Conservation (phyloP, 306 rosid species). For the Begonia peltatifolia region DNA sequence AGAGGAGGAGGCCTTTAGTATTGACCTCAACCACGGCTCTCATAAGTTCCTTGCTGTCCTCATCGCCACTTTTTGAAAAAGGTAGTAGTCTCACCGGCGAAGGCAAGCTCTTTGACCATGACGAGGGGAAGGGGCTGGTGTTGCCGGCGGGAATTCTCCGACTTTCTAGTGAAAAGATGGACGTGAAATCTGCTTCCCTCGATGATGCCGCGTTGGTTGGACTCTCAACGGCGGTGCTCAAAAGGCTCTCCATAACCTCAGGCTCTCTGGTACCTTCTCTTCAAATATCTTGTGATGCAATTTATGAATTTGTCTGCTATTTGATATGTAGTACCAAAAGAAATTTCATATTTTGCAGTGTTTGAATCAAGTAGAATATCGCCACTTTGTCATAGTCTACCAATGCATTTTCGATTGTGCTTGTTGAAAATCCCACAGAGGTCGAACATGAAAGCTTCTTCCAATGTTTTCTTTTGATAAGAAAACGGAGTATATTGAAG, state of each 20-base stretch:
- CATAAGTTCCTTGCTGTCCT: slow-evolving; percentile 33
- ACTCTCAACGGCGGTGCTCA: slow-evolving; percentile 49
- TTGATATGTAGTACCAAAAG: too few relatives aligned
- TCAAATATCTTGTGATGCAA: too few relatives aligned
- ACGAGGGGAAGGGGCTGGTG: slow-evolving; percentile 9
- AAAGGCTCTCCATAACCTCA: slow-evolving; percentile 47
- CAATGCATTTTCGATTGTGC: too few relatives aligned
- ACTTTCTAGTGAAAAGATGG: slow-evolving; percentile 12
- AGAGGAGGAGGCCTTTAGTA: slow-evolving; percentile 55
- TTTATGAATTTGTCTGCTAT: too few relatives aligned
- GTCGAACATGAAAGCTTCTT: too few relatives aligned
- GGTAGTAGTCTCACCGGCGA: slow-evolving; percentile 9
- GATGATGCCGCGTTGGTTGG: slow-evolving; percentile 61
- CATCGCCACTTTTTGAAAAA: slow-evolving; percentile 10
- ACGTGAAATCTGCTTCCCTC: slow-evolving; percentile 24
- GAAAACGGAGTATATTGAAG: too few relatives aligned
- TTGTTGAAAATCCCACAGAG: too few relatives aligned
- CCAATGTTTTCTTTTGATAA: too few relatives aligned
- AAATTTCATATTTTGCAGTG: too few relatives aligned
- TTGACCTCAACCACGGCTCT: slow-evolving; percentile 51
- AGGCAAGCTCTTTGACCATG: slow-evolving; percentile 6
- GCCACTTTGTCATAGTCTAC: too few relatives aligned
- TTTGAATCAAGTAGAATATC: too few relatives aligned
- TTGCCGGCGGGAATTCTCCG: slow-evolving; percentile 59
- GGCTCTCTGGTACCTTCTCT: slow-evolving; percentile 36